These are phyloP conservation scores for Termitomyces bulborhizus DNA, from an alignment of 768 basidiomycete genomes.

Conservation along the genomic window DNA sequence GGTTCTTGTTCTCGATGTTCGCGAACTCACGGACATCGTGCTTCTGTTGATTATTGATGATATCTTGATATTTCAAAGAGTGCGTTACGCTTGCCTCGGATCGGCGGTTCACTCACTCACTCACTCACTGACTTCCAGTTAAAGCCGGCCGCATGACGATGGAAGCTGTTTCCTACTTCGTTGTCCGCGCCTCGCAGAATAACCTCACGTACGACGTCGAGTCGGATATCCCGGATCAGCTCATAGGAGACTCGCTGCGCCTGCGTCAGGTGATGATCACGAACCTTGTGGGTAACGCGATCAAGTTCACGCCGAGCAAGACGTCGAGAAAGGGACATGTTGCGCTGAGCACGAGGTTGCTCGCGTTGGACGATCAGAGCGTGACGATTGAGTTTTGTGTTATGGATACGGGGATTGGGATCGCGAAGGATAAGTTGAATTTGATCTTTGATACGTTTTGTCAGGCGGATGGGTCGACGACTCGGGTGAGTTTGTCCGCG, in stretches of 20 bases:
- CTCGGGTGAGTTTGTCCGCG: too few species aligned
- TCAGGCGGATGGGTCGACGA: too few species aligned
- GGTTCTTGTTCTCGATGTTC: slow-evolving; percentile 77
- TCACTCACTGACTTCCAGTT: slow-evolving; percentile 42
- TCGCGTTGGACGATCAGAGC: too few species aligned
- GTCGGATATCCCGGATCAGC: slow-evolving; percentile 91
- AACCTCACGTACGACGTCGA: slow-evolving; percentile 96
- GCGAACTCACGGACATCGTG: slow-evolving; percentile 75
- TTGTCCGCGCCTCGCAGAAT: slow-evolving; percentile 95
- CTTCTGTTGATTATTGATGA: slow-evolving; percentile 97
- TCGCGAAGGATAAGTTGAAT: too few species aligned
- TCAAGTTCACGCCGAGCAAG: too few species aligned
- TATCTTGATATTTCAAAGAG: slow-evolving; percentile 99
- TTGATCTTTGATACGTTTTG: too few species aligned
- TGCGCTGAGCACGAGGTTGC: too few species aligned
- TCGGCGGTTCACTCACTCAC: too few species aligned
- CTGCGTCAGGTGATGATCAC: slow-evolving; percentile 95
- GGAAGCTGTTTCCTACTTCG: slow-evolving; percentile 98
- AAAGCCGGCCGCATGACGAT: slow-evolving; percentile 99
- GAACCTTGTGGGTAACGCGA: slow-evolving; percentile 84
- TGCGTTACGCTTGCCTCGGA: too few species aligned
- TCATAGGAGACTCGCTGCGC: slow-evolving; percentile 94
- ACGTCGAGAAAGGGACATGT: too few species aligned
- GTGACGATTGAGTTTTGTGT: too few species aligned
- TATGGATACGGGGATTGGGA: too few species aligned